Evolutionary conservation across 306 rosid genomes (phyloP), one percentile per base, ranked within the genome.

Genomic region (Biancaea sappan): DNA sequence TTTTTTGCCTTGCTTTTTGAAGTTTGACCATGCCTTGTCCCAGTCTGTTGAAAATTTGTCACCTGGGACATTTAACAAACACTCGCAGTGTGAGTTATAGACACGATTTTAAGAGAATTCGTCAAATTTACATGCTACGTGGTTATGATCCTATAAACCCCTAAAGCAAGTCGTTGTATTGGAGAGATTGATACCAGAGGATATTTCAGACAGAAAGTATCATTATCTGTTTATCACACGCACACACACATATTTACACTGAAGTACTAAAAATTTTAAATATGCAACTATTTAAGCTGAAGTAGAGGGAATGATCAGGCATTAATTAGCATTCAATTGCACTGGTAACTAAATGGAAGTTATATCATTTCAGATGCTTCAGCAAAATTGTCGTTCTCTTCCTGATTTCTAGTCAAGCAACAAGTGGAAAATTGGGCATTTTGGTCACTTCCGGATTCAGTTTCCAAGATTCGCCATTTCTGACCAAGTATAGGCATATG

Each of bases 21-120:
- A 87, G n/a, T 76, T 90, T 66, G 89, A 69, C 96, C 98, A 94
- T 50, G 98, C 98, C 82, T 84, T 91, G 78, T 91, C 98, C 98
- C 97, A 94, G 56, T 94, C 97, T 6, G 84, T 87, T 70, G 96
- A 83, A 79, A 65, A 83, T 76, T 89, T 91, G 73, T 89, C 94
- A 80, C 92, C 96, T 94, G 81, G 47, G 6, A 43, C 40, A 63
- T 71, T 34, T 31, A 54, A 69, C 29, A 21, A 56, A 57, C 65
- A 80, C 34, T 63, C 54, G 18, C 16, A 50, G 43, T 32, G n/a
- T 41, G 13, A 56, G 74, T 37, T 22, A 37, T 38, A 21, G 14
- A 38, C 25, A 21, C 50, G 32, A 37, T 50, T 43, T 37, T 18
- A 37, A 62, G 15, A 37, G 6, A 21, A 34, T 32, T 29, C 1